A percentile compares a stretch with the other conserved stretches of the same genome.
phyloP scores from a whole-genome alignment of 805 yeast genomes.

The Maudiozyma bulderi region DNA sequence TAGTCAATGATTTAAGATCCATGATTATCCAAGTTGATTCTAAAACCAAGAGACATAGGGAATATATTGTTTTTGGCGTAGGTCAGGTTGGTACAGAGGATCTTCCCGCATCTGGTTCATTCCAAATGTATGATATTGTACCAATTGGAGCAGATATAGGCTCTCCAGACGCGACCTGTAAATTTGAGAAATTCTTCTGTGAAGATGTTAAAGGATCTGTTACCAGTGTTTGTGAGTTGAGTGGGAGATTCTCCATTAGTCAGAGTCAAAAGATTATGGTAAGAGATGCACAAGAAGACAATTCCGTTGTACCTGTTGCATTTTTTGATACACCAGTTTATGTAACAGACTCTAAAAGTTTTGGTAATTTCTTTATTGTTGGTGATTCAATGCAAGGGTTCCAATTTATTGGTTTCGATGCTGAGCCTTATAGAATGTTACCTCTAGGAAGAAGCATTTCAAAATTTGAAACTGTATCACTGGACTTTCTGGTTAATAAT shows the following conservation, averaged over 20 bases:
- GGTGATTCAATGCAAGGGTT: constrained; percentile 70
- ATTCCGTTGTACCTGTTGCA: constrained; percentile 85
- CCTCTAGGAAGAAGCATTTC: constrained; percentile 65
- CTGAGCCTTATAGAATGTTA: constrained; percentile 86
- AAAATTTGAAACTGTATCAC: constrained; percentile 43
- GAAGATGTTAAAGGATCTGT: constrained; percentile 82
- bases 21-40: constrained; percentile 32
- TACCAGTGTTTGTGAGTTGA: constrained; percentile 62
- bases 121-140: constrained; percentile 62
- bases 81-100: constrained; percentile 73
- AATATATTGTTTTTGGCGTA: constrained; percentile 70
- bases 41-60: constrained; percentile 40
- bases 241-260: constrained; percentile 73
- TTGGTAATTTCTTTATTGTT: constrained; percentile 69
- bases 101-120: constrained; percentile 66
- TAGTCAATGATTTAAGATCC: constrained; percentile 33
- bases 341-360: constrained; percentile 68
- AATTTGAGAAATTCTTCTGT: constrained; percentile 58
- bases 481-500: constrained; percentile 63
- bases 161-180: constrained; percentile 71
- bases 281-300: constrained; percentile 77
- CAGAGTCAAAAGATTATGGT: constrained; percentile 79
- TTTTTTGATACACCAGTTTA: constrained; percentile 79
- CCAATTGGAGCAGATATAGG: constrained; percentile 86
- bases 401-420: constrained; percentile 81